A percentile compares a stretch with the other conserved stretches of the same genome.
phyloP scores from a whole-genome alignment of 352 stramenopile species.

The Phytopythium sindhum region DNA sequence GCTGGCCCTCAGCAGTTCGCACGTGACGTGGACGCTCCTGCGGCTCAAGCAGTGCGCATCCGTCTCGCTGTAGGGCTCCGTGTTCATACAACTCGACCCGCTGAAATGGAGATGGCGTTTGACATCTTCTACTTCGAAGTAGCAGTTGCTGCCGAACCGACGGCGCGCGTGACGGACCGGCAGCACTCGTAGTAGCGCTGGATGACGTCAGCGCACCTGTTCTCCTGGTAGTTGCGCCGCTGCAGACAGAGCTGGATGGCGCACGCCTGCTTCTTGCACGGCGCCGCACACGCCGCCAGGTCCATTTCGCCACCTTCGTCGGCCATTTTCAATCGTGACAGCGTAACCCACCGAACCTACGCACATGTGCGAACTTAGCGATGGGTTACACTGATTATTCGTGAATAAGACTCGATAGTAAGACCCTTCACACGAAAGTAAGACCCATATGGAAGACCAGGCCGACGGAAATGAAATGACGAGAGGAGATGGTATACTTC shows the following conservation, averaged over 20 bases:
- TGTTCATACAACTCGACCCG: not conserved
- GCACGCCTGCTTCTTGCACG: slow-evolving; percentile 73
- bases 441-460: too few relatives aligned
- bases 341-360: not conserved
- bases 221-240: slow-evolving; percentile 71
- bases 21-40: slow-evolving; percentile 40
- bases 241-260: slow-evolving; percentile 83
- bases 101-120: not conserved
- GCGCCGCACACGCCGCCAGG: slow-evolving; percentile 41
- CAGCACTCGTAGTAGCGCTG: slow-evolving; percentile 76
- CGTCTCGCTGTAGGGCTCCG: not conserved
- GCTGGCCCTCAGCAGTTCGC: slow-evolving; percentile 41
- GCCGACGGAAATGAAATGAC: too few relatives aligned
- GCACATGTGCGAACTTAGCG: not conserved
- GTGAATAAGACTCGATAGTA: too few relatives aligned
- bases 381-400: too few relatives aligned
- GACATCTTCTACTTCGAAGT: slow-evolving; percentile 5
- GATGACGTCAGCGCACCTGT: slow-evolving; percentile 54
- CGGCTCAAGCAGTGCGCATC: not conserved
- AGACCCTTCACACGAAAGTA: too few relatives aligned
- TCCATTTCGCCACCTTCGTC: slow-evolving; percentile 15
- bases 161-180: slow-evolving; percentile 28
- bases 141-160: slow-evolving; percentile 7
- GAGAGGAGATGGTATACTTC: too few relatives aligned
- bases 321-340: slow-evolving; percentile 10